Evolutionary conservation across 2,329 filamentous ascomycete genomes (phyloP).

Genomic region (Penicillium nordicum): DNA sequence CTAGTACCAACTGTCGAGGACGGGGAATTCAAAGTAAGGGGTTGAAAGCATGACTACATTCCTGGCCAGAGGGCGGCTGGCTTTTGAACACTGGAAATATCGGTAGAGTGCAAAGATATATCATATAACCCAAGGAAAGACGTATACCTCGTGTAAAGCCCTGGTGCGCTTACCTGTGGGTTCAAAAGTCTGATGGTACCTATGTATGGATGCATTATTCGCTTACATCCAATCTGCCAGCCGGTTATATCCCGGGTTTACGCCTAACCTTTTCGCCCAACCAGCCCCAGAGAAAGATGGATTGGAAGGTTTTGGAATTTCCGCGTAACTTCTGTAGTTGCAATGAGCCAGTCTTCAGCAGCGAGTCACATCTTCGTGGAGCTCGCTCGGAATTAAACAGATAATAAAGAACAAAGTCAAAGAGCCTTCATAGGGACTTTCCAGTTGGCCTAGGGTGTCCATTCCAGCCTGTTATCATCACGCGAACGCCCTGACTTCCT

Average conservation of each 20-base stretch:
- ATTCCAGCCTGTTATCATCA: slow-evolving; percentile 11
- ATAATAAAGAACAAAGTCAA: neutral
- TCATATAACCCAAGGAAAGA: neutral
- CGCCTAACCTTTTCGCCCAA: neutral
- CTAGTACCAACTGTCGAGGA: neutral
- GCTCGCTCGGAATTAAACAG: neutral
- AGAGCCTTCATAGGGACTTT: neutral
- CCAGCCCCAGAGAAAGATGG: neutral
- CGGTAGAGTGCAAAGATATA: neutral
- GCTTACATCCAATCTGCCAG: neutral
- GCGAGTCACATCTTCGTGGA: neutral
- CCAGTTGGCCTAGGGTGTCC: neutral
- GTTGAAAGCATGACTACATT: neutral
- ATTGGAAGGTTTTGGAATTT: neutral
- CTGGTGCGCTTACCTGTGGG: neutral
- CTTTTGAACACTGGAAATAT: neutral
- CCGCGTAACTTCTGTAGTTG: neutral
- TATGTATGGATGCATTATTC: neutral
- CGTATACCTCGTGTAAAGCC: neutral
- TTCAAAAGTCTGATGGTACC: neutral
- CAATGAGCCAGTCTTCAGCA: neutral
- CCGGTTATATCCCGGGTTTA: neutral
- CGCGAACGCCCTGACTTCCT: slow-evolving; percentile 20
- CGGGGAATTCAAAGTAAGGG: neutral
- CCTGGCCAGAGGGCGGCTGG: neutral